Conservation (phyloP, 2,329 filamentous ascomycete genomes). For the Ascochyta rabiei region DNA sequence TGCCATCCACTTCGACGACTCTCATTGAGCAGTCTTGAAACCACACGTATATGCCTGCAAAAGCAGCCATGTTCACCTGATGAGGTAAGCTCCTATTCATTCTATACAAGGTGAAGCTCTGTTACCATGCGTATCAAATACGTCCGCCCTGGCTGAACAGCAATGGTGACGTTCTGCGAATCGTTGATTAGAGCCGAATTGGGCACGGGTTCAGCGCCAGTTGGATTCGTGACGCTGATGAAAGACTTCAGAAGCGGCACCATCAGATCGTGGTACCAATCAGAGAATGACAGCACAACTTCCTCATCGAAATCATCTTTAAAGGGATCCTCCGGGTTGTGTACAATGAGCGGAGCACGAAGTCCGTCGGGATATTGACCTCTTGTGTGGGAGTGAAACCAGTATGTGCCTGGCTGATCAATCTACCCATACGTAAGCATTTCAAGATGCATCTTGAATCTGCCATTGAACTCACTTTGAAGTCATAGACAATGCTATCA, state of each 20-base stretch:
- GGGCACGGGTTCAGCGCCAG: constrained; percentile 67
- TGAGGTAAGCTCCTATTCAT: background rate
- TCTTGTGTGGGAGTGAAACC: constrained; percentile 70
- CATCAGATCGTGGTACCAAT: constrained; percentile 68
- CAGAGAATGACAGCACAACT: constrained; percentile 67
- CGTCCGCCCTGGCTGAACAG: constrained; percentile 55
- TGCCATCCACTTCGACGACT: constrained; percentile 74
- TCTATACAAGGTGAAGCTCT: too few species aligned
- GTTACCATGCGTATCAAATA: constrained; percentile 68
- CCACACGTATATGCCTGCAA: constrained; percentile 71
- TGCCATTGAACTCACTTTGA: constrained; percentile 20
- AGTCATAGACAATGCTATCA: constrained; percentile 65
- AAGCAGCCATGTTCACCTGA: constrained; percentile 65
- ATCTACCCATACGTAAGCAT: constrained; percentile 37
- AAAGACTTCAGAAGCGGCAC: constrained; percentile 44
- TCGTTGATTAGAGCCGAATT: constrained; percentile 69
- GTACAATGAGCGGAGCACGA: constrained; percentile 68
- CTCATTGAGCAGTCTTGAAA: constrained; percentile 68
- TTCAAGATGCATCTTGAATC: constrained; percentile 24
- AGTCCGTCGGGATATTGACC: constrained; percentile 70
- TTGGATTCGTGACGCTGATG: constrained; percentile 56
- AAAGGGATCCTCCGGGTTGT: constrained; percentile 60
- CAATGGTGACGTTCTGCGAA: constrained; percentile 50
- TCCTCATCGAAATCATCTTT: constrained; percentile 63
- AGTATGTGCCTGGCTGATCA: constrained; percentile 59